Base-by-base conservation (phyloP, 768 basidiomycete genomes). In the Tremella yokohamensis region DNA sequence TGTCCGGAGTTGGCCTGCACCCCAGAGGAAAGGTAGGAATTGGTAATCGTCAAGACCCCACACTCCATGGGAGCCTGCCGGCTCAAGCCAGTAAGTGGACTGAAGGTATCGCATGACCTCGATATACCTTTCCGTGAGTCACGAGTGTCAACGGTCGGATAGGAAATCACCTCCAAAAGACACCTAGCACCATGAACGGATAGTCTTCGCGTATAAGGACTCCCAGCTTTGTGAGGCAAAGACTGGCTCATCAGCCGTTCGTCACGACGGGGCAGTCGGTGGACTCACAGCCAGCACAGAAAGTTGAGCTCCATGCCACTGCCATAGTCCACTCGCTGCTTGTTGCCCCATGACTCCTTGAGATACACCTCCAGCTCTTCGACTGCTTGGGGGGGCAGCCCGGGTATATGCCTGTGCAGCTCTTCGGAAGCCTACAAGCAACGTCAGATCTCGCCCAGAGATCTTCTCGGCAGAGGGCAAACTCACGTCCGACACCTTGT, bases 241-340 rank as follows among this genome's bases (percentile, higher is more conserved):
- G 79, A 61, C 94, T 97, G 68, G 39, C 20, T 4, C 8, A 24
- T 54, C 24, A 64, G 53, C 51, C 22, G 6, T 1, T 45, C n/a
- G 22, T 45, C 4, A 6, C 6, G 7, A 45, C 6, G 15, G 15
- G 7, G 8, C 15, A 45, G 4, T 4, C 15, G 42, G 11, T 4
- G 24, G 11, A 79, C 90, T 64, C 73, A 96, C 93, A 98, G 72
- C 92, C 92, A 97, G 69, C 93, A 97, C 2, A 98, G 59, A 70
- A 97, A 99, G 77, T 97, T 94, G 44, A 98, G 81, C 72, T 99
- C 96, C 94, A 98, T 98, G 13, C 96, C 96, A 68, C 92, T 96
- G n/a, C 96, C 96, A 77, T 99, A 99, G 77, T 99, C 96, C 54
- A 99, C 91, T 8, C 96, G 81, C 49, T 87, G 84, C 25, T 87